Conservation (phyloP, 1,284 basidiomycete species). For the Porodaedalea pini region DNA sequence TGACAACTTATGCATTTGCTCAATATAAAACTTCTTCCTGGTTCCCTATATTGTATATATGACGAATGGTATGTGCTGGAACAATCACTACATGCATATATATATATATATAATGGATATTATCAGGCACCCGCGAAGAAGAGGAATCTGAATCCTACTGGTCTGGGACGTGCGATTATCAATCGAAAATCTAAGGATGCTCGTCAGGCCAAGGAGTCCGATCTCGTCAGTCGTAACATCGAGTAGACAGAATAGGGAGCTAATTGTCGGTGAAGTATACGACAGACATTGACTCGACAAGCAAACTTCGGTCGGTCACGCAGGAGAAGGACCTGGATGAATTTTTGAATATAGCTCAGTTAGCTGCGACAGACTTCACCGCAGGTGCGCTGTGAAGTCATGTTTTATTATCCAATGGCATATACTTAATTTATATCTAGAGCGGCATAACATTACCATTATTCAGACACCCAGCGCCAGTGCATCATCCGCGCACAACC, state of each 20-base stretch:
- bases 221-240: constrained; percentile 53
- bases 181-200: constrained; percentile 86
- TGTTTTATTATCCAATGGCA: too few species aligned
- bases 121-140: constrained; percentile 43
- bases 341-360: constrained; percentile 91
- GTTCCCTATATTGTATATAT: neutral
- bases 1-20: too few species aligned
- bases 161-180: constrained; percentile 88
- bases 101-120: neutral
- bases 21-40: neutral
- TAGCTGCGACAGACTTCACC: constrained; percentile 96
- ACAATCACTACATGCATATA: neutral
- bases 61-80: constrained; percentile 5
- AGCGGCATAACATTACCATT: constrained; percentile 90
- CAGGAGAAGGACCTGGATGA: constrained; percentile 96
- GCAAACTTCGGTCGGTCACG: constrained; percentile 86
- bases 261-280: constrained; percentile 54
- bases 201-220: constrained; percentile 64
- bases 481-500: constrained; percentile 61
- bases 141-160: constrained; percentile 63
- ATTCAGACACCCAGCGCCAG: constrained; percentile 61
- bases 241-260: neutral
- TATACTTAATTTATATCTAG: constrained; percentile 37
- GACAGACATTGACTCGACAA: constrained; percentile 67
- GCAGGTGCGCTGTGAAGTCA: constrained; percentile 59